Evolutionary conservation across 2,329 filamentous ascomycete genomes (phyloP).

Genomic region (Alternaria angustiovoidea): DNA sequence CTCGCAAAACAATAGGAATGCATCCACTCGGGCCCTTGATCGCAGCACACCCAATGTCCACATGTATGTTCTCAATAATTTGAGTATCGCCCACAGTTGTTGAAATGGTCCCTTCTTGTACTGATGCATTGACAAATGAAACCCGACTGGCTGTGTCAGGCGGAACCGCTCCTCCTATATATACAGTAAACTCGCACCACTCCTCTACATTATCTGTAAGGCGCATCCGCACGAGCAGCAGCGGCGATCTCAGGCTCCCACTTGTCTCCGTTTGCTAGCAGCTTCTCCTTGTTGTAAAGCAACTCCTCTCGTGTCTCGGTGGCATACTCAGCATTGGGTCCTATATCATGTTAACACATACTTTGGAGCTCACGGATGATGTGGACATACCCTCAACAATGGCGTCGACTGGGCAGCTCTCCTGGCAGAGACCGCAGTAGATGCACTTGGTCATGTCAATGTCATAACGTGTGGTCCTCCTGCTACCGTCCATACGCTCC

Average conservation of each 20-base stretch:
- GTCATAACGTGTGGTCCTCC: conserved; percentile 96
- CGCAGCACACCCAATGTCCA: background rate
- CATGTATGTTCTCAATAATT: background rate
- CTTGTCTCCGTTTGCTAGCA: conserved; percentile 74
- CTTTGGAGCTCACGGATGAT: background rate
- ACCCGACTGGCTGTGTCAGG: conserved; percentile 28
- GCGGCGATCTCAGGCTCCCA: conserved; percentile 98
- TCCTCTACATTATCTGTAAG: conserved; percentile 60
- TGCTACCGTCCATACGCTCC: conserved; percentile 93
- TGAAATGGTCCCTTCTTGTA: conserved; percentile 2
- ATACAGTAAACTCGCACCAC: conserved; percentile 34
- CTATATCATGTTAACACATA: conserved; percentile 46
- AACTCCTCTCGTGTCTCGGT: conserved; percentile 89
- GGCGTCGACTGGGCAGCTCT: conserved; percentile 97
- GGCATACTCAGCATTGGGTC: conserved; percentile 77
- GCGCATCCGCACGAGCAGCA: conserved; percentile 88
- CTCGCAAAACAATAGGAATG: background rate
- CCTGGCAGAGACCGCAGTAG: conserved; percentile 99
- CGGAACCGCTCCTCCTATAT: conserved; percentile 37
- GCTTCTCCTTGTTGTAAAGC: conserved; percentile 97
- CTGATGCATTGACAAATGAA: conserved; percentile 34
- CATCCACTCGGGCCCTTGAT: background rate
- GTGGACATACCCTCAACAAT: conserved; percentile 73
- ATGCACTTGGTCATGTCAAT: conserved; percentile 99
- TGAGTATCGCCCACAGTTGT: background rate